Conservation (phyloP, 2,329 filamentous ascomycete genomes). For the Claviceps sp. region DNA sequence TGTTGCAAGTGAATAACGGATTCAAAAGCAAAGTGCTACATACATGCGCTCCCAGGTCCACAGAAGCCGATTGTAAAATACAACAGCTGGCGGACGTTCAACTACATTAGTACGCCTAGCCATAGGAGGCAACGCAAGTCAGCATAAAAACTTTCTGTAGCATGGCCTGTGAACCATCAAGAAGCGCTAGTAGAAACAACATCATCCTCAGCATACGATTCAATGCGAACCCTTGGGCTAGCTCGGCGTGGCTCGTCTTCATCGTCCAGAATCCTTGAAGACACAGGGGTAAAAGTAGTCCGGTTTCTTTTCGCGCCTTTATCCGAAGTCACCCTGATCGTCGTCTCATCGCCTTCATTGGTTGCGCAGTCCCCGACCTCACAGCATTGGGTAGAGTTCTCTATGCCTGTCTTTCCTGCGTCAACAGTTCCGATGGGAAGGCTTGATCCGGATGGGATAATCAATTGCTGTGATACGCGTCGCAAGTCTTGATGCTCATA, state of each 20-base stretch:
- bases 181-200: neutral
- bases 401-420: neutral
- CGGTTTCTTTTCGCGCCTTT: conserved; percentile 32
- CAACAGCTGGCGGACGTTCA: neutral
- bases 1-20: neutral
- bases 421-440: conserved; percentile 6
- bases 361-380: neutral
- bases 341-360: neutral
- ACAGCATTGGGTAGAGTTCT: neutral
- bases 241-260: conserved; percentile 30
- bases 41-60: neutral
- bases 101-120: neutral
- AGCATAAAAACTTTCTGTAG: neutral
- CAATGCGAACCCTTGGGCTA: conserved; percentile 13
- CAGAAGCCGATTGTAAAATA: neutral
- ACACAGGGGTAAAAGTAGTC: conserved; percentile 29
- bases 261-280: conserved; percentile 31
- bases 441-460: conserved; percentile 14
- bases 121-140: neutral
- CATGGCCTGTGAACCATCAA: neutral
- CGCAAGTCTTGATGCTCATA: conserved; percentile 22
- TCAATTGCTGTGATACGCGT: conserved; percentile 27
- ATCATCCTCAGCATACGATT: conserved; percentile 8
- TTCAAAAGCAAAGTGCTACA: neutral
- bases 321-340: conserved; percentile 10